Evolutionary conservation across 73 alveolate genomes (phyloP).

Genomic region (Tetrahymena elliotti): DNA sequence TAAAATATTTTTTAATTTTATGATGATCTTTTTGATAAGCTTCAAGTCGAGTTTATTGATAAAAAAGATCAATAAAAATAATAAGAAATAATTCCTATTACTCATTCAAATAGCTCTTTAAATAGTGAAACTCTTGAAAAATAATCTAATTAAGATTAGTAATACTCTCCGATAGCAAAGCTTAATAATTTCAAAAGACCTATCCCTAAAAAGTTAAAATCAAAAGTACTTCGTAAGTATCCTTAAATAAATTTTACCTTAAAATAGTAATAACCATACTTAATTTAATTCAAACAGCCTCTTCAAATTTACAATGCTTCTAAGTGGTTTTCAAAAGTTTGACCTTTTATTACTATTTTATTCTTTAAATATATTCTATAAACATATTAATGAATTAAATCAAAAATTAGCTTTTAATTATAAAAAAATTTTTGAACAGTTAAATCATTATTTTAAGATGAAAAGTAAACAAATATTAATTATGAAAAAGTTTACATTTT

Average conservation of each 20-base stretch:
- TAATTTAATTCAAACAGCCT: not conserved
- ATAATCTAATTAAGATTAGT: not conserved
- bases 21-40: not conserved
- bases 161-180: not conserved
- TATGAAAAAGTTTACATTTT: too few species aligned
- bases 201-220: not conserved
- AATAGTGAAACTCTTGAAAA: not conserved
- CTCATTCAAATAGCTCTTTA: not conserved
- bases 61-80: not conserved
- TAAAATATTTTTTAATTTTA: not conserved
- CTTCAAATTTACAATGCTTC: not conserved
- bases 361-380: too few species aligned
- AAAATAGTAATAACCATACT: not conserved
- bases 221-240: not conserved
- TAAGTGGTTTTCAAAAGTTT: not conserved
- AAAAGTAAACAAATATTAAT: too few species aligned
- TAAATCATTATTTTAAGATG: too few species aligned
- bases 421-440: too few species aligned
- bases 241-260: not conserved
- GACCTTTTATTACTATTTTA: not conserved
- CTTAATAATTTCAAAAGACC: not conserved
- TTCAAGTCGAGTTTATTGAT: not conserved
- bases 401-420: too few species aligned
- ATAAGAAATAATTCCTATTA: not conserved
- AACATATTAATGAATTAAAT: too few species aligned